phyloP scores from a whole-genome alignment of 2,329 filamentous ascomycete genomes.

The Sporothrix sp. region DNA sequence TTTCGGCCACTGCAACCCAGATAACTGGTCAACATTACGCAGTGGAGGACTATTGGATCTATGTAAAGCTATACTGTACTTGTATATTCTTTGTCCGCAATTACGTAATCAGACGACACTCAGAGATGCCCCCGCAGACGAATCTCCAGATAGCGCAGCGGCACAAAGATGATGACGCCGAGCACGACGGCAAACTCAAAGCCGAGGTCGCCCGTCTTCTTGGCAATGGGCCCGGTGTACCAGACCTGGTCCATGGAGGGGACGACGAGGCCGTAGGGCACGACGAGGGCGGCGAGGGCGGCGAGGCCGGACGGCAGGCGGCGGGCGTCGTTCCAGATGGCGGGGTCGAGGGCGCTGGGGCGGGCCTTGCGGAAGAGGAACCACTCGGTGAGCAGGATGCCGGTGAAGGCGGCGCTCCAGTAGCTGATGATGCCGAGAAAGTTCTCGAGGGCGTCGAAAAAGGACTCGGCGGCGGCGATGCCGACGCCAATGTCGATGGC shows the following conservation, averaged over 20 bases:
- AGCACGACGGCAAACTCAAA: conserved; percentile 35
- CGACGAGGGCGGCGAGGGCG: conserved; percentile 17
- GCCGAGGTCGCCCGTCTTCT: conserved; percentile 34
- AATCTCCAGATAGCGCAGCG: conserved; percentile 28
- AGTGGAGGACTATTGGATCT: too few species aligned
- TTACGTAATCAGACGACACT: too few species aligned
- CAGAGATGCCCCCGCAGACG: too few species aligned
- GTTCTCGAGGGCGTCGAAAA: conserved; percentile 34
- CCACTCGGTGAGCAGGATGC: conserved; percentile 19
- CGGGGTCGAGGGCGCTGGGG: conserved; percentile 17
- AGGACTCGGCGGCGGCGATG: conserved; percentile 30
- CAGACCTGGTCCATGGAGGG: conserved; percentile 34
- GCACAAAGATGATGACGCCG: conserved; percentile 31
- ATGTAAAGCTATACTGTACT: too few species aligned
- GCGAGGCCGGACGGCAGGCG: conserved; percentile 21
- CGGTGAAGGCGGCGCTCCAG: conserved; percentile 26
- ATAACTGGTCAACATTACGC: too few species aligned
- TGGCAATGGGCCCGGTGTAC: conserved; percentile 34
- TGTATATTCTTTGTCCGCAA: too few species aligned
- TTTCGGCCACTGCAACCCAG: too few species aligned
- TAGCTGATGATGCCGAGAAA: conserved; percentile 36
- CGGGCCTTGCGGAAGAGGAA: conserved; percentile 20
- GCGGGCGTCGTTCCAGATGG: conserved; percentile 20
- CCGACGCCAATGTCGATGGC: conserved; percentile 32
- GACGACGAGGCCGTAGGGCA: conserved; percentile 24